Evolutionary conservation across 108 stramenopile species (phyloP).

Genomic region (Epithemia pelagica): DNA sequence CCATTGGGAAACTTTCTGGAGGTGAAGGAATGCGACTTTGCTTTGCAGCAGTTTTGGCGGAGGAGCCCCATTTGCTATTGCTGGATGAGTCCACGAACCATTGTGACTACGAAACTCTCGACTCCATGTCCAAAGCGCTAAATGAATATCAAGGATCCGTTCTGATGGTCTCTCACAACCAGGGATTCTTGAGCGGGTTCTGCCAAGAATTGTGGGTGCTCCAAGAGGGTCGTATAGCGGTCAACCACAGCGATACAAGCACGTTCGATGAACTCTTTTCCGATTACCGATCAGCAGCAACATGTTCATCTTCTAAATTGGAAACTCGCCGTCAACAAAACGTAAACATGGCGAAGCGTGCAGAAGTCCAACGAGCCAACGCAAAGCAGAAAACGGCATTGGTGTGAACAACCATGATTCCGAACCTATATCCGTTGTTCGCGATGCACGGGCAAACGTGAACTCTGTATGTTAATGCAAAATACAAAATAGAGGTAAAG

Average conservation of each 20-base stretch:
- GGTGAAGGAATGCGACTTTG: constrained; percentile 85
- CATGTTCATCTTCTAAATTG: constrained; percentile 13
- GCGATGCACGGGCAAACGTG: too few species aligned
- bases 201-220: constrained; percentile 77
- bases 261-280: constrained; percentile 56
- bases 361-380: constrained; percentile 22
- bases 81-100: constrained; percentile 70
- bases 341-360: constrained; percentile 39
- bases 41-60: constrained; percentile 69
- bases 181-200: constrained; percentile 53
- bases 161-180: constrained; percentile 88
- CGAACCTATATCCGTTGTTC: too few species aligned
- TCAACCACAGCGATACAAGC: constrained; percentile 37
- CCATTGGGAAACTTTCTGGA: constrained; percentile 71
- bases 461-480: too few species aligned
- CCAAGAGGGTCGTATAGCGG: constrained; percentile 43
- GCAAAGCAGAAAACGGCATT: constrained; percentile 2
- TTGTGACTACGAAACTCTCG: constrained; percentile 88
- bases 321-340: constrained; percentile 21
- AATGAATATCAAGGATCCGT: constrained; percentile 75
- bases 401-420: too few species aligned
- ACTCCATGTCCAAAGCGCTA: constrained; percentile 74
- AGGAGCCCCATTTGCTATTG: constrained; percentile 66
- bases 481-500: too few species aligned
- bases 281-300: constrained; percentile 25